Conservation (phyloP, 257 asterid species). For the Eustoma russellianum region DNA sequence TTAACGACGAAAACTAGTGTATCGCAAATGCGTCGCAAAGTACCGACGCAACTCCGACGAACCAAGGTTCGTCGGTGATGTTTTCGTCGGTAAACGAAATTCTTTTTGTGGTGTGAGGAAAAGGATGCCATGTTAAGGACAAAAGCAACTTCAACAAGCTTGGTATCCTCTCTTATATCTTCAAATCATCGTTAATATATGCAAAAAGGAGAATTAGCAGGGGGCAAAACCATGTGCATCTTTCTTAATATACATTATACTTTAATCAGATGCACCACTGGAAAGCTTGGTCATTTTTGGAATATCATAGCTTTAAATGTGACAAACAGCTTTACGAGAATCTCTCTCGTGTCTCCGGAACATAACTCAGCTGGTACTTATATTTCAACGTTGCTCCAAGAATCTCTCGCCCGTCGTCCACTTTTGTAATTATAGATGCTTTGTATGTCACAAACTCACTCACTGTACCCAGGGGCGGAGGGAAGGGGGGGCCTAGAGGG, state of each 20-base stretch:
- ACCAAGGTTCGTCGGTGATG: too few species aligned
- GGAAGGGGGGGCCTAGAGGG: too few species aligned
- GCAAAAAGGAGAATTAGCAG: conserved; percentile 10
- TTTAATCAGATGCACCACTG: conserved; percentile 16
- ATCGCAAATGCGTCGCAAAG: too few species aligned
- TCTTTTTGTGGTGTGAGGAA: conserved; percentile 14
- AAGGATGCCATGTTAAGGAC: conserved; percentile 14
- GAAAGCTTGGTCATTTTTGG: conserved; percentile 16
- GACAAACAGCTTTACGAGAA: conserved; percentile 14
- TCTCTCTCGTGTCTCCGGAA: conserved; percentile 15
- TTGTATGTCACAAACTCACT: background rate
- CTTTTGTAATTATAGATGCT: background rate
- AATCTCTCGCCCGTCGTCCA: background rate
- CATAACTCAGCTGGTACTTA: too few species aligned
- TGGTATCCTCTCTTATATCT: conserved; percentile 29
- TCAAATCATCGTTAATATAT: conserved; percentile 4
- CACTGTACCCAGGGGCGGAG: background rate
- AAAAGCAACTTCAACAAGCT: conserved; percentile 41
- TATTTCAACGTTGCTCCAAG: too few species aligned
- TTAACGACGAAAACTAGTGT: too few species aligned
- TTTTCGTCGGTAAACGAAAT: conserved; percentile 33
- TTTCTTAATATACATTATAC: conserved; percentile 13
- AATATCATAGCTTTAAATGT: conserved; percentile 24
- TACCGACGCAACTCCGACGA: too few species aligned
- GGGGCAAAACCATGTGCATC: conserved; percentile 35